Evolutionary conservation across 805 yeast species (phyloP).

Genomic region (Candida vaughaniae): DNA sequence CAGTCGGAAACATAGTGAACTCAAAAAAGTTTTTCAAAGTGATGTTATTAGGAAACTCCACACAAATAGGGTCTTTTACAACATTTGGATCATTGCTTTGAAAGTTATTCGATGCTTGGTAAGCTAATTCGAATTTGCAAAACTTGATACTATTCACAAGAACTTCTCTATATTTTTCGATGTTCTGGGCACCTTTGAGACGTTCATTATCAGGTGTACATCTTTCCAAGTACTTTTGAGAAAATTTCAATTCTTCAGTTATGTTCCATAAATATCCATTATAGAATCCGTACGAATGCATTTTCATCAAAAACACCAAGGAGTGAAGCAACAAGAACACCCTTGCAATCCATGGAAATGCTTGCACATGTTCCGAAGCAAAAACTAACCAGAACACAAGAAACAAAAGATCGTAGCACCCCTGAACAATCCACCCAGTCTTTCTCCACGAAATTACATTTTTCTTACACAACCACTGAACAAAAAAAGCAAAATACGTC

Average conservation of each 20-base stretch:
- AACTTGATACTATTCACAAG: constrained; percentile 57
- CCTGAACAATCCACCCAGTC: constrained; percentile 64
- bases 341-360: constrained; percentile 87
- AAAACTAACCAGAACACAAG: constrained; percentile 53
- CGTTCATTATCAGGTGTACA: constrained; percentile 27
- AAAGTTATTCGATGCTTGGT: constrained; percentile 42
- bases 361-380: constrained; percentile 46
- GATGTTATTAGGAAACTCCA: constrained; percentile 72
- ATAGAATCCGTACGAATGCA: constrained; percentile 89
- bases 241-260: constrained; percentile 50
- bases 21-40: constrained; percentile 62
- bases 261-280: constrained; percentile 86
- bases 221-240: constrained; percentile 44
- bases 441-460: constrained; percentile 56
- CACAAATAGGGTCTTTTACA: constrained; percentile 1
- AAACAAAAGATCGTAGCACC: constrained; percentile 52
- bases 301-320: constrained; percentile 87
- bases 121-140: constrained; percentile 67
- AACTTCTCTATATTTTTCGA: constrained; percentile 24
- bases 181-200: constrained; percentile 12
- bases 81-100: constrained; percentile 12
- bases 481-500: constrained; percentile 55
- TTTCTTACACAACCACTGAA: constrained; percentile 56
- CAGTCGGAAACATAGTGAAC: constrained; percentile 86
- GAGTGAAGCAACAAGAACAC: constrained; percentile 84